Evolutionary conservation across 495 filamentous ascomycete genomes (phyloP).

Genomic region (Sordaria brevicollis): DNA sequence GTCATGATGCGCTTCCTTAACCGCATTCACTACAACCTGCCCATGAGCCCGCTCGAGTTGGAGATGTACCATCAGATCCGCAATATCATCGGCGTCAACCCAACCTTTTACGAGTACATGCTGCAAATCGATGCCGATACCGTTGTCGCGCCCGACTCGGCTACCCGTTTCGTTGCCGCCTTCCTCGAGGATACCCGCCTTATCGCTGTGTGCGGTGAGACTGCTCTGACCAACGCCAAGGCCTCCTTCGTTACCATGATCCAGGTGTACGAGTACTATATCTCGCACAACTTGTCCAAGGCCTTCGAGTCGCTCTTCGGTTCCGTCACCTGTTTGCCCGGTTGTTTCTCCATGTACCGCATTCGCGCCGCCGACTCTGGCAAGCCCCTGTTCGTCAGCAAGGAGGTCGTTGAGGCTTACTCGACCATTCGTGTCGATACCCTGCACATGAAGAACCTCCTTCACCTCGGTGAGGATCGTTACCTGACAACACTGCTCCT

Average conservation of each 20-base stretch:
- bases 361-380: constrained; percentile 87
- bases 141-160: constrained; percentile 81
- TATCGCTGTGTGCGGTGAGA: constrained; percentile 92
- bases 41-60: constrained; percentile 94
- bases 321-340: constrained; percentile 92
- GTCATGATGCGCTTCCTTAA: constrained; percentile 97
- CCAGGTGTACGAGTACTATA: constrained; percentile 99
- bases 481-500: constrained; percentile 91
- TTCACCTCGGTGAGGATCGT: constrained; percentile 91
- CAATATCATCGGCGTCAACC: constrained; percentile 98
- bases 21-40: constrained; percentile 88
- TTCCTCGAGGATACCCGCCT: constrained; percentile 87
- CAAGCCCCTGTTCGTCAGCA: constrained; percentile 91
- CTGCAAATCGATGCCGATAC: constrained; percentile 97
- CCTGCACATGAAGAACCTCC: constrained; percentile 96
- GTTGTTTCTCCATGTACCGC: constrained; percentile 98
- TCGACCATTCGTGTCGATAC: constrained; percentile 91
- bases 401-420: constrained; percentile 79
- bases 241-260: constrained; percentile 95
- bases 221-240: constrained; percentile 84
- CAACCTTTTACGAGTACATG: constrained; percentile 96
- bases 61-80: constrained; percentile 99
- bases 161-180: constrained; percentile 82
- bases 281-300: constrained; percentile 95
- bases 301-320: constrained; percentile 98